Conservation (phyloP, 345 rosid species). For the Aquilaria sinensis region DNA sequence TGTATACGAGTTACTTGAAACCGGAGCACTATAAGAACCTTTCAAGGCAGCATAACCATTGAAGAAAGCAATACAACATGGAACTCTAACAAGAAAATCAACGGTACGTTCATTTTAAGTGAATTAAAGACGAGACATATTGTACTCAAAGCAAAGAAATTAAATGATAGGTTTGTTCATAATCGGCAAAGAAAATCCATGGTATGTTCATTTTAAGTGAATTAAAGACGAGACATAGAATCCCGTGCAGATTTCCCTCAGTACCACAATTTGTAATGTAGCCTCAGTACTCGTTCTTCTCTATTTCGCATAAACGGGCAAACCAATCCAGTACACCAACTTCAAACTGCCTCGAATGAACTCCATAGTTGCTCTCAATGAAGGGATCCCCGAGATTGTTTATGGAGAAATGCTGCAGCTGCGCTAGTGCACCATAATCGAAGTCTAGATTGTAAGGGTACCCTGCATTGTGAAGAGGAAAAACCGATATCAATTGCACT, state of each 20-base stretch:
- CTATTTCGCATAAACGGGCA: conserved; percentile 64
- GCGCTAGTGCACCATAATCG: conserved; percentile 59
- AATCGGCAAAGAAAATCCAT: conserved; percentile 9
- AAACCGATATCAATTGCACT: not conserved
- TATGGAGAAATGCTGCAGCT: conserved; percentile 63
- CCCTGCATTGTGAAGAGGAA: conserved; percentile 29
- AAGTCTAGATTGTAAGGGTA: conserved; percentile 92
- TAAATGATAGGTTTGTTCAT: too few species aligned
- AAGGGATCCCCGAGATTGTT: conserved; percentile 71
- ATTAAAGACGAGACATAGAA: conserved; percentile 11
- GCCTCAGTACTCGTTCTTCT: conserved; percentile 60
- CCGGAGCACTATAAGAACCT: too few species aligned
- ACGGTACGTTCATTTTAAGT: too few species aligned
- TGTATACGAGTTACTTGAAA: too few species aligned
- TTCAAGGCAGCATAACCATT: too few species aligned
- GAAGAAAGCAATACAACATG: too few species aligned
- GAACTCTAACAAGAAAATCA: too few species aligned
- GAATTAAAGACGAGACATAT: too few species aligned
- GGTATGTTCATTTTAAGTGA: too few species aligned
- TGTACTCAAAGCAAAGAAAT: too few species aligned
- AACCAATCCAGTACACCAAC: conserved; percentile 71
- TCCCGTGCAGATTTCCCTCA: conserved; percentile 99
- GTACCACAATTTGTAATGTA: conserved; percentile 84
- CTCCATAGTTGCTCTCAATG: conserved; percentile 64
- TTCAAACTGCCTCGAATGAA: conserved; percentile 65